These are phyloP conservation scores for Cunninghamia lanceolata DNA, from an alignment of 75 land plant species.

Conservation along the genomic window DNA sequence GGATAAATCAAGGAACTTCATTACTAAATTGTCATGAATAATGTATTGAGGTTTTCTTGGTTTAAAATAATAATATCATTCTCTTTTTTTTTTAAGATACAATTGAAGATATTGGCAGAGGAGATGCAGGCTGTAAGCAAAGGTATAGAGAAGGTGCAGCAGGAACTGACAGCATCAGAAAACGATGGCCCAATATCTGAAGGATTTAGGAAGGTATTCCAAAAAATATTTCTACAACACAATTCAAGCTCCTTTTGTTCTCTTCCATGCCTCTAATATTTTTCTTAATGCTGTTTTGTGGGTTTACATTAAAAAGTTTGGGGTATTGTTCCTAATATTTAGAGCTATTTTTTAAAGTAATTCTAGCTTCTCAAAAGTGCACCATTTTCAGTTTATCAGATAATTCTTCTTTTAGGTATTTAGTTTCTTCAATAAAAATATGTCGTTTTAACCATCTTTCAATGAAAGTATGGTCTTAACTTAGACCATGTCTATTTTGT, in stretches of 20 bases:
- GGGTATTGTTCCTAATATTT: neutral
- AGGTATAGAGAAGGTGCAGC: slow-evolving; percentile 96
- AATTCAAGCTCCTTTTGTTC: neutral
- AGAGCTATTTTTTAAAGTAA: neutral
- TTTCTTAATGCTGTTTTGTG: neutral
- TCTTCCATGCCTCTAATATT: neutral
- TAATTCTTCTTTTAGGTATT: too few relatives aligned
- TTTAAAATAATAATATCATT: neutral
- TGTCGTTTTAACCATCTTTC: too few relatives aligned
- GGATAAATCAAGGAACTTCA: neutral
- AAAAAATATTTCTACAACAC: neutral
- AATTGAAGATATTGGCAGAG: slow-evolving; percentile 91
- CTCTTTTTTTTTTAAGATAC: slow-evolving; percentile 57
- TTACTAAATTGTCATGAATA: neutral
- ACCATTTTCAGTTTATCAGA: neutral
- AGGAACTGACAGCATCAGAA: slow-evolving; percentile 87
- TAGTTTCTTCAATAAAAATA: too few relatives aligned
- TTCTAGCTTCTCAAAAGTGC: neutral
- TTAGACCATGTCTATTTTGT: too few relatives aligned
- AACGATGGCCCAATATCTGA: slow-evolving; percentile 90
- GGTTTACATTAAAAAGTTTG: neutral
- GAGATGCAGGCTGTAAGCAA: slow-evolving; percentile 99
- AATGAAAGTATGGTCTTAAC: too few relatives aligned
- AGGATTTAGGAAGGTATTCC: slow-evolving; percentile 66
- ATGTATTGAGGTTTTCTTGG: neutral